Conservation (phyloP, 768 basidiomycete genomes). For the Lactarius deliciosus region DNA sequence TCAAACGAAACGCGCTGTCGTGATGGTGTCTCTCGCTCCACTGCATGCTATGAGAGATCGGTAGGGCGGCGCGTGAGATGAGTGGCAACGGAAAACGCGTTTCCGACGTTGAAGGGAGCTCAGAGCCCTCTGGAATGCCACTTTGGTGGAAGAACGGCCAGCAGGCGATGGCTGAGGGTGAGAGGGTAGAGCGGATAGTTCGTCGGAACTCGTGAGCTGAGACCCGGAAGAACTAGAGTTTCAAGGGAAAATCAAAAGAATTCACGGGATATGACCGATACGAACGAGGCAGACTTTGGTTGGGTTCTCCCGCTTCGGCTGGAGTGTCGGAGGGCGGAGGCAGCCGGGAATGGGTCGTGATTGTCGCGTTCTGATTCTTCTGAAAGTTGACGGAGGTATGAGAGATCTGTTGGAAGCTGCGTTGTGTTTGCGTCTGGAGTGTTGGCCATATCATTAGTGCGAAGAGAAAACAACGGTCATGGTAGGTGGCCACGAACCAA, state of each 20-base stretch:
- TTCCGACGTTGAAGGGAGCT: neutral
- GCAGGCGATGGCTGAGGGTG: conserved; percentile 36
- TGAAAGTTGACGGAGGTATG: conserved; percentile 10
- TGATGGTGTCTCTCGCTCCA: conserved; percentile 40
- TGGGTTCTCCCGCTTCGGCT: neutral
- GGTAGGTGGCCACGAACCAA: no score
- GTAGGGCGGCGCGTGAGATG: conserved; percentile 30
- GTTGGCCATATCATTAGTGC: conserved; percentile 4
- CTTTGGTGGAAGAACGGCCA: conserved; percentile 33
- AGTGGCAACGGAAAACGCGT: conserved; percentile 42
- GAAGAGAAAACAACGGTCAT: neutral
- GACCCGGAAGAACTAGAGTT: conserved; percentile 34
- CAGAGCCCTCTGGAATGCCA: conserved; percentile 43
- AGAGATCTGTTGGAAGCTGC: neutral
- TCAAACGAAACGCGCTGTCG: conserved; percentile 57
- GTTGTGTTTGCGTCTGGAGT: neutral
- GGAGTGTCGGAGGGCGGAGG: neutral
- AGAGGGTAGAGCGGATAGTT: conserved; percentile 41
- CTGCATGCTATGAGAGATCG: conserved; percentile 35
- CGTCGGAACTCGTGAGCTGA: conserved; percentile 45
- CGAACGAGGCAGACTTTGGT: conserved; percentile 12
- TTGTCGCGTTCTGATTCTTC: conserved; percentile 5
- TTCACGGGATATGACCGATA: neutral
- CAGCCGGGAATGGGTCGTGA: neutral
- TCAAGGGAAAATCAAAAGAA: neutral